Base-by-base conservation (phyloP, 1,284 basidiomycete species). In the Fistulina hepatica region DNA sequence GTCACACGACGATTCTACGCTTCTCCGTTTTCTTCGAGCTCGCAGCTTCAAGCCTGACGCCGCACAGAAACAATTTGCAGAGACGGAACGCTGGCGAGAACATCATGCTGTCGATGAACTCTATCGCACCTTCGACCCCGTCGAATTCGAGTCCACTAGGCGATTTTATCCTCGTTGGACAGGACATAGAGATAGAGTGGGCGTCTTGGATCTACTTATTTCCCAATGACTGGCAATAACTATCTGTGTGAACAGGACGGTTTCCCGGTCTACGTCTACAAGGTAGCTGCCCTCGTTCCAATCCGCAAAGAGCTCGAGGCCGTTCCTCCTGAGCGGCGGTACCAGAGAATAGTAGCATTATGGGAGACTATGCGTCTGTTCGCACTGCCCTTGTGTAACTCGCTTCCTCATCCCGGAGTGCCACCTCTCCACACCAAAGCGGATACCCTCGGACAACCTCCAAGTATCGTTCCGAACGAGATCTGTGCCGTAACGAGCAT, bases 141-240 rank as follows among this genome's bases (percentile, higher is more conserved):
- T 65, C 9, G 83, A 85, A 47, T 65, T 85, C 44, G 72, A 78
- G 51, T 51, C 52, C 17, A 56, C 73, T 3, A 71, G 71, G 52
- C 61, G 65, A 36, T 82, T 76, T 44, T 85, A 85, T 58, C 80
- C 83, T 2, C 66, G 78, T 23, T 86, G 81, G 81, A 86, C 81
- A 2, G 83, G 82, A 2, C 63, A 77, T 39, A 62, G 81, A 50
- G 78, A 84, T 52, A 81, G 76, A 62, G 81, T 73, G 46, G n/a
- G n/a, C 6, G 61, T 28, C 4, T 20, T n/a, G 15, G 17, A 33
- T 8, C 21, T 13, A 33, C n/a, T 33, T 22, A 16, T 25, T 24
- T 22, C 12, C 34, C 22, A 15, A 30, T 20, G 13, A 10, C 15
- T 28, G 19, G 13, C 19, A 10, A 15, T 11, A 33, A 46, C 31